Base-by-base conservation (phyloP, 345 rosid genomes). In the Salix purpurea region DNA sequence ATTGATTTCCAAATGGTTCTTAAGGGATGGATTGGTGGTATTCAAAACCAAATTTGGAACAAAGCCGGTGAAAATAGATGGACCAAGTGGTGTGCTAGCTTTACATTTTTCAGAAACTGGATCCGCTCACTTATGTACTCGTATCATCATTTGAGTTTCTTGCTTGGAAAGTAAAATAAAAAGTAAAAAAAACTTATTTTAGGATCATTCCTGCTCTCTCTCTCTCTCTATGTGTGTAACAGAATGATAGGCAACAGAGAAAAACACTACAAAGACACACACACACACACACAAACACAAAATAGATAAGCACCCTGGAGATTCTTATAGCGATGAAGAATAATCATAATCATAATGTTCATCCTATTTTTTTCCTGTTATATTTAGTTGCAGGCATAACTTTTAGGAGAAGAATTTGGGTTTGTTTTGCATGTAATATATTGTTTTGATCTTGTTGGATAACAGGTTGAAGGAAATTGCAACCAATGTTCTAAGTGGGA, bases 381-480 rank as follows among this genome's bases (percentile, higher is more conserved):
- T 28, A 18, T 16, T 6, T 19, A 12, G 9, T 32, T 36, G 18
- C 13, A 32, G 7, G 54, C 6, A 34, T 52, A 2, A 32, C n/a
- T 34, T 30, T 21, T 15, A 5, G 23, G 13, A 14, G 13, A 15
- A 4, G 34, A 70, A 37, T 52, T 16, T 32, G 21, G 21, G 21
- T 71, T 18, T 52, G 44, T 14, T 36, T 30, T 72, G 9, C 50
- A 9, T 16, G 48, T 58, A 30, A 48, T n/a, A 56, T 44, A 23
- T 16, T 13, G 13, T 24, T 62, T 30, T 58, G 23, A 32, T 48
- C 46, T 34, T 50, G 32, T 40, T 34, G 50, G 21, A 1, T 71
- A 12, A 69, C 85, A 89, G 89, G 85, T 40, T 23, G 80, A 75
- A 23, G 66, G 60, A 79, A 82, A 65, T 60, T 83, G 83, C 65